These are phyloP conservation scores for Russula emetica DNA, from an alignment of 768 basidiomycete species.

Conservation along the genomic window DNA sequence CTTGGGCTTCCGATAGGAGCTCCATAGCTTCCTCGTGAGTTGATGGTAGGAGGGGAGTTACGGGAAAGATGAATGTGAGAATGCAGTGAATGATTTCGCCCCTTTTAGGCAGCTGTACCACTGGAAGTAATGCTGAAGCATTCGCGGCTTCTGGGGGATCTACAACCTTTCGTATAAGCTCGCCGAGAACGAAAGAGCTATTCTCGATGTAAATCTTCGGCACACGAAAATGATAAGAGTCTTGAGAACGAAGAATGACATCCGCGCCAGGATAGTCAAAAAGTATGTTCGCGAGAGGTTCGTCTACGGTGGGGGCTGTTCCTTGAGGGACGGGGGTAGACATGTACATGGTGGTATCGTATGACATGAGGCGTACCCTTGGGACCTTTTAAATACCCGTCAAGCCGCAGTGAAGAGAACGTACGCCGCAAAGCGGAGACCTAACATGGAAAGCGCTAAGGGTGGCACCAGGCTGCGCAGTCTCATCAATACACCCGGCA, in stretches of 20 bases:
- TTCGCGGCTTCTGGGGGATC: neutral
- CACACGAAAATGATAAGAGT: slow-evolving; percentile 43
- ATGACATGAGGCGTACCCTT: no score
- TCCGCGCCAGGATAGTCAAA: slow-evolving; percentile 36
- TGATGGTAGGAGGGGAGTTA: neutral
- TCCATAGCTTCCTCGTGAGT: neutral
- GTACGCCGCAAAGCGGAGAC: no score
- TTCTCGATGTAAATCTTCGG: slow-evolving; percentile 41
- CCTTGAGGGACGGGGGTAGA: no score
- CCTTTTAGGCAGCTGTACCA: neutral
- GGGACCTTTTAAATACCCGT: no score
- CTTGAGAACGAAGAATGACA: slow-evolving; percentile 41
- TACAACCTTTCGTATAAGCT: neutral
- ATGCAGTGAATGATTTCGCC: neutral
- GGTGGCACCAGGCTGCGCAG: no score
- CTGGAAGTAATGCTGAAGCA: neutral
- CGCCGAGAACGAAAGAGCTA: slow-evolving; percentile 39
- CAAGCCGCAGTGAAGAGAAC: no score
- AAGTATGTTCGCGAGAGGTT: no score
- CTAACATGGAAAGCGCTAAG: no score
- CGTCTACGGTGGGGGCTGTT: no score
- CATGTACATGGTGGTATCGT: no score
- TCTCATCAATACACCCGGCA: no score
- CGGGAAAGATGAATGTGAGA: slow-evolving; percentile 18
- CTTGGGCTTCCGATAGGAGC: slow-evolving; percentile 3